Evolutionary conservation across 2,329 filamentous ascomycete species (phyloP).

Genomic region (Claviceps purpurea): DNA sequence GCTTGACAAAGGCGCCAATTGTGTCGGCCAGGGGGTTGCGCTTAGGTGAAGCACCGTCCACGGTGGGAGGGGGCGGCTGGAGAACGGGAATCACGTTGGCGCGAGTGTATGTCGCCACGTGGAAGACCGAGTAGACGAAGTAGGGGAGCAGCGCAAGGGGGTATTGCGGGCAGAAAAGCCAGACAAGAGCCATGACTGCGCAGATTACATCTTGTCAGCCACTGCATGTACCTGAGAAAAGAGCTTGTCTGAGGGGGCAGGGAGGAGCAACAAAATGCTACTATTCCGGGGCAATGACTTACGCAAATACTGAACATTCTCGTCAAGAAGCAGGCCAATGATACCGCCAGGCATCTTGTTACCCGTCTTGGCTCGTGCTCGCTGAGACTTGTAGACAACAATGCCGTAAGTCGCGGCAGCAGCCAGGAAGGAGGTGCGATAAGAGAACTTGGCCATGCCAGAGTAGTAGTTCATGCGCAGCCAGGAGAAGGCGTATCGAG

Average conservation of each 20-base stretch:
- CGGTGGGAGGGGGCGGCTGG: slow-evolving; percentile 49
- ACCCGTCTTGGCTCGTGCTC: slow-evolving; percentile 66
- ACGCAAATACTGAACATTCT: slow-evolving; percentile 98
- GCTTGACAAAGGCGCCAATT: slow-evolving; percentile 90
- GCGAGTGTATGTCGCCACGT: slow-evolving; percentile 92
- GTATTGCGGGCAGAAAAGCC: slow-evolving; percentile 85
- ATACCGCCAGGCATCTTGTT: slow-evolving; percentile 45
- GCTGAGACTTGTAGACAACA: slow-evolving; percentile 95
- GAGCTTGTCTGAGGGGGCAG: too few species aligned
- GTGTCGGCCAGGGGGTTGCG: slow-evolving; percentile 56
- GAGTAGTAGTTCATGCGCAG: slow-evolving; percentile 79
- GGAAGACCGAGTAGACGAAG: slow-evolving; percentile 94
- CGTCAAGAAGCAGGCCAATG: slow-evolving; percentile 62
- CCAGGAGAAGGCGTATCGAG: slow-evolving; percentile 77
- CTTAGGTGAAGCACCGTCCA: slow-evolving; percentile 44
- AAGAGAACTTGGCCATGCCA: slow-evolving; percentile 65
- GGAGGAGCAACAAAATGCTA: not conserved
- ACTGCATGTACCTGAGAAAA: too few species aligned
- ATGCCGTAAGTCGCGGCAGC: slow-evolving; percentile 92
- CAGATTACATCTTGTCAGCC: not conserved
- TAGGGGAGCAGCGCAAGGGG: slow-evolving; percentile 86
- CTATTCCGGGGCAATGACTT: slow-evolving; percentile 23
- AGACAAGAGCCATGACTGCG: slow-evolving; percentile 80
- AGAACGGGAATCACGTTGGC: slow-evolving; percentile 84
- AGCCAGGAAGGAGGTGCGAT: slow-evolving; percentile 80